Evolutionary conservation across 305 asterid genomes (phyloP).

Genomic region (Nicotiana rustica): DNA sequence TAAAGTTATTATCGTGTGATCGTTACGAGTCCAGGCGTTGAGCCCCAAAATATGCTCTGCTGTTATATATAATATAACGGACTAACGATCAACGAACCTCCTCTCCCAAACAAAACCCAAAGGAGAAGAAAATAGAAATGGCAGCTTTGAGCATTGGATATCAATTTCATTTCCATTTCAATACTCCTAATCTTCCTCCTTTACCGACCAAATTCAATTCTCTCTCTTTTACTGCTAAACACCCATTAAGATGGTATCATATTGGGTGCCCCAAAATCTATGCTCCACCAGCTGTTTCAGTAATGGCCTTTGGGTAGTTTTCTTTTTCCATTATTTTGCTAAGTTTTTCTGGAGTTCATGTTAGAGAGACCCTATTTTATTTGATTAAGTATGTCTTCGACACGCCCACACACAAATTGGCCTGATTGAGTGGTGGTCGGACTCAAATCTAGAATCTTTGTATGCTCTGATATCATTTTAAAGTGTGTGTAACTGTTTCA

Average conservation of each 20-base stretch:
- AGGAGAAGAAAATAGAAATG: not conserved
- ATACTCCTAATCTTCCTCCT: not conserved
- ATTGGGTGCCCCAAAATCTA: not conserved
- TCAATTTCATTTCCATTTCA: constrained; percentile 15
- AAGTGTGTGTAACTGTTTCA: not conserved
- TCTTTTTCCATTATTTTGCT: not conserved
- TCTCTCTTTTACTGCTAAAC: constrained; percentile 8
- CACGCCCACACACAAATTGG: not conserved
- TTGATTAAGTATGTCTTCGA: no score
- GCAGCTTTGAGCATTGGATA: constrained; percentile 18
- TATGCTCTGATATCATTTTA: not conserved
- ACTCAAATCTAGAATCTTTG: no score
- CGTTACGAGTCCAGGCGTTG: no score
- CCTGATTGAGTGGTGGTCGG: no score
- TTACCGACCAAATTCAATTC: not conserved
- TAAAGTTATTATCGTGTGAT: no score
- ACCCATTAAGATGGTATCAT: constrained; percentile 6
- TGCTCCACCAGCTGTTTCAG: constrained; percentile 35
- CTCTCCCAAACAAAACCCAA: not conserved
- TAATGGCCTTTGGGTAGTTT: constrained; percentile 51
- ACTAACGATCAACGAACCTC: not conserved
- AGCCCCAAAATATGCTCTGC: no score
- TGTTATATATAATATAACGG: not conserved
- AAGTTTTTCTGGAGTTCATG: not conserved
- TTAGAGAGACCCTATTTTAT: no score